A percentile compares a stretch with the other conserved stretches of the same genome.
phyloP scores from a whole-genome alignment of 2,329 filamentous ascomycete genomes.

The Colletotrichum tanaceti region DNA sequence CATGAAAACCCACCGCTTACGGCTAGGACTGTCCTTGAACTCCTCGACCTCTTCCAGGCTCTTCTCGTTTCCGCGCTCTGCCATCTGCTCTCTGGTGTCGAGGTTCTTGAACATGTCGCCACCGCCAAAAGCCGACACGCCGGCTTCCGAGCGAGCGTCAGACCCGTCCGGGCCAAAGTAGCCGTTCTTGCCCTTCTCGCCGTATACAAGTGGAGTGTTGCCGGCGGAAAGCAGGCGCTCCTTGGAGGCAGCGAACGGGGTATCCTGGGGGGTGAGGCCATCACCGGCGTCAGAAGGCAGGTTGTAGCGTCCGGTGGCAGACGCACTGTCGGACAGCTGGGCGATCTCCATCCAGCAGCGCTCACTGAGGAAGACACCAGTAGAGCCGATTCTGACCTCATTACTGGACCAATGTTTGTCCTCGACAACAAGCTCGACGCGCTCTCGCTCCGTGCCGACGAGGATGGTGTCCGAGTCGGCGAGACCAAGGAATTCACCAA shows the following conservation, averaged over 20 bases:
- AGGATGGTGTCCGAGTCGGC: slow-evolving; percentile 86
- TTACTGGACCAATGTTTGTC: slow-evolving; percentile 93
- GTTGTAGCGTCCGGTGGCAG: slow-evolving; percentile 65
- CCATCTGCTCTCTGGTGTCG: slow-evolving; percentile 93
- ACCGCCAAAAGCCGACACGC: slow-evolving; percentile 87
- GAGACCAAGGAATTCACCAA: slow-evolving; percentile 92
- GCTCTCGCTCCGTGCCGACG: slow-evolving; percentile 92
- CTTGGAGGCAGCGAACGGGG: slow-evolving; percentile 73
- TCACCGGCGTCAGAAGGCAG: slow-evolving; percentile 71
- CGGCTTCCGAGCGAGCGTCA: slow-evolving; percentile 90
- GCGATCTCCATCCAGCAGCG: slow-evolving; percentile 94
- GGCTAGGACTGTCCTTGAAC: slow-evolving; percentile 78
- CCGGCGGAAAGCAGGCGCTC: slow-evolving; percentile 67
- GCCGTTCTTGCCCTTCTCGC: slow-evolving; percentile 80
- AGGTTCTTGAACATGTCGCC: slow-evolving; percentile 99
- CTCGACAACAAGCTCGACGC: slow-evolving; percentile 89
- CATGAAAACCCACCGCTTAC: slow-evolving; percentile 90
- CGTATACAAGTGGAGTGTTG: slow-evolving; percentile 70
- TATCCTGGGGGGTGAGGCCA: slow-evolving; percentile 67
- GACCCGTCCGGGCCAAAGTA: slow-evolving; percentile 85
- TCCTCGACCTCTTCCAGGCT: slow-evolving; percentile 92
- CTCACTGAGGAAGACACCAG: slow-evolving; percentile 95
- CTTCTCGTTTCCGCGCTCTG: slow-evolving; percentile 93
- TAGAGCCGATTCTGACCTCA: slow-evolving; percentile 89
- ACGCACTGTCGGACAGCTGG: slow-evolving; percentile 73